phyloP scores from a whole-genome alignment of 176 grass and related monocot genomes.

The Chrysopogon serrulatus region DNA sequence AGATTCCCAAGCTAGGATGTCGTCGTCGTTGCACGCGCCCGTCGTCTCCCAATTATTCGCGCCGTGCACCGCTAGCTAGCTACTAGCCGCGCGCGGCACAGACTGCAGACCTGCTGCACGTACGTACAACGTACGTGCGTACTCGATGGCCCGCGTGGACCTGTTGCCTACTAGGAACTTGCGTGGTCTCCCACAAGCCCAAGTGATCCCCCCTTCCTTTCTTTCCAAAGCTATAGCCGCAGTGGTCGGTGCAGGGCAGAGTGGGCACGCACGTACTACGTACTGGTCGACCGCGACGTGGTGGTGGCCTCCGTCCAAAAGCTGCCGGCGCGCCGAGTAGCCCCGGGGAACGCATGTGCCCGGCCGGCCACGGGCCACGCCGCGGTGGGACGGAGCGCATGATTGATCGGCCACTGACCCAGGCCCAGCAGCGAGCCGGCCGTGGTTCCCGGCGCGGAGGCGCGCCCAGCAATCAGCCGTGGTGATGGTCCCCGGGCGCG shows the following conservation, averaged over 20 bases:
- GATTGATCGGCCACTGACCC: background rate
- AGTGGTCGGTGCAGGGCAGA: constrained; percentile 40
- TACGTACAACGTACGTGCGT: background rate
- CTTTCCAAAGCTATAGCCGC: constrained; percentile 30
- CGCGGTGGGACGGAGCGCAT: background rate
- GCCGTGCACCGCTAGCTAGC: background rate
- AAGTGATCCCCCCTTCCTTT: background rate
- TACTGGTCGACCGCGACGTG: background rate
- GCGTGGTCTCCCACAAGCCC: constrained; percentile 5
- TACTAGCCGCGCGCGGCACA: too few species aligned
- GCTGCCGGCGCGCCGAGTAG: constrained; percentile 17
- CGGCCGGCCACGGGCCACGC: background rate
- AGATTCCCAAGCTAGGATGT: too few species aligned
- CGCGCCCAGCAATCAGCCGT: background rate
- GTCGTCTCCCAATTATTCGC: background rate
- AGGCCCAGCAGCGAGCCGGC: background rate
- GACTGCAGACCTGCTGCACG: too few species aligned
- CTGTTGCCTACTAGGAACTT: background rate
- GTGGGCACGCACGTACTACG: too few species aligned
- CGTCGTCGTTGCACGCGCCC: background rate
- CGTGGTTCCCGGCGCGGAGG: background rate
- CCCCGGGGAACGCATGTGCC: background rate
- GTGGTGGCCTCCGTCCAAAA: constrained; percentile 16
- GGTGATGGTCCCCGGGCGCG: background rate
- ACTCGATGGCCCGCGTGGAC: constrained; percentile 32